phyloP scores from a whole-genome alignment of 768 basidiomycete genomes.

The Favolaschia claudopus region DNA sequence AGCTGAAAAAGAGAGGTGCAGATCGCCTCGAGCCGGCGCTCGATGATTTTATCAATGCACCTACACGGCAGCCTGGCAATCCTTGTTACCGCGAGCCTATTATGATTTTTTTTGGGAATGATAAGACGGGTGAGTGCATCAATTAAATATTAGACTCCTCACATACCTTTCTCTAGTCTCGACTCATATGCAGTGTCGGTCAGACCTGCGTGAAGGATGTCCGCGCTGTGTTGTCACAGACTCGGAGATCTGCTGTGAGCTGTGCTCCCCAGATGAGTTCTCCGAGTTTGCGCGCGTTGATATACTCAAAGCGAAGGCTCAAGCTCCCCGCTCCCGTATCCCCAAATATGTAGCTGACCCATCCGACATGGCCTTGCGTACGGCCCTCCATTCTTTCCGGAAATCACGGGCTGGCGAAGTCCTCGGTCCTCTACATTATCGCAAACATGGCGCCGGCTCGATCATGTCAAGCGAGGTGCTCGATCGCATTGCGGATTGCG shows the following conservation, averaged over 20 bases:
- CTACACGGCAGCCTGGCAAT: neutral
- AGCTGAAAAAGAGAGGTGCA: neutral
- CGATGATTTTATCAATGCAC: conserved; percentile 9
- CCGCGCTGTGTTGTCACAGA: neutral
- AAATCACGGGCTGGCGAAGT: neutral
- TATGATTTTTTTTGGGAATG: conserved; percentile 5
- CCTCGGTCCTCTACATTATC: neutral
- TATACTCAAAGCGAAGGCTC: neutral
- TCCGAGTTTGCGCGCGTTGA: neutral
- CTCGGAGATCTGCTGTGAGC: conserved; percentile 2
- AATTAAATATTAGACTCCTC: too few relatives aligned
- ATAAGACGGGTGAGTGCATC: neutral
- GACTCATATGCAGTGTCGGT: neutral
- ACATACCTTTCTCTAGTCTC: neutral
- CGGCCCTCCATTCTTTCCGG: neutral
- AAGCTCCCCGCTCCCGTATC: neutral
- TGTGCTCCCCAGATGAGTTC: conserved; percentile 1
- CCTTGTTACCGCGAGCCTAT: conserved; percentile 2
- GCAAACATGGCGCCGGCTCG: neutral
- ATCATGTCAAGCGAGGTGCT: conserved; percentile 8
- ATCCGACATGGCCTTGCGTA: neutral
- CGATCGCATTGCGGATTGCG: conserved; percentile 1
- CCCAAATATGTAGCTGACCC: neutral
- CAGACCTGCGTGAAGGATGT: neutral
- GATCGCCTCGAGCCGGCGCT: conserved; percentile 1